A percentile compares a stretch with the other conserved stretches of the same genome.
These are phyloP conservation scores for Beauveria sp. DNA, from an alignment of 2,329 filamentous ascomycete genomes.

Conservation along the genomic window DNA sequence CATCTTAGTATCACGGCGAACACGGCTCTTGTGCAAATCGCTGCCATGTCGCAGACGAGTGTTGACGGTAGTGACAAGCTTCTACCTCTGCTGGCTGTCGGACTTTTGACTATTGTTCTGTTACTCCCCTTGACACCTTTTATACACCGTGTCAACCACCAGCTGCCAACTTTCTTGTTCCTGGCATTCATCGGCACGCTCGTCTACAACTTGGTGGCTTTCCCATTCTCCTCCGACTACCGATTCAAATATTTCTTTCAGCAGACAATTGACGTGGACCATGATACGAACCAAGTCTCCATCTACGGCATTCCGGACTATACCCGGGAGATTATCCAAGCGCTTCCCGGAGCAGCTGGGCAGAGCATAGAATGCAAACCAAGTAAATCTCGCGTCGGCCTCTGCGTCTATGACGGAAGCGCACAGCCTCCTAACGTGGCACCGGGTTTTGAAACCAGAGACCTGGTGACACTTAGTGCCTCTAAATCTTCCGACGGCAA, in stretches of 20 bases:
- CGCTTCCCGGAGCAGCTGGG: slow-evolving; percentile 63
- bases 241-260: slow-evolving; percentile 83
- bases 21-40: slow-evolving; percentile 63
- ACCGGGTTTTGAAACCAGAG: slow-evolving; percentile 35
- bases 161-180: slow-evolving; percentile 71
- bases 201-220: slow-evolving; percentile 78
- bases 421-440: slow-evolving; percentile 53
- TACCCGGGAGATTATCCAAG: slow-evolving; percentile 56
- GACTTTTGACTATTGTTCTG: slow-evolving; percentile 60
- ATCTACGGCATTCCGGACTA: slow-evolving; percentile 63
- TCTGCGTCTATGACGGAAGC: slow-evolving; percentile 64
- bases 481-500: slow-evolving; percentile 27
- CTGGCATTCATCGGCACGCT: slow-evolving; percentile 66
- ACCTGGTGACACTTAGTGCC: slow-evolving; percentile 55
- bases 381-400: slow-evolving; percentile 32
- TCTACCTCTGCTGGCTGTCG: slow-evolving; percentile 63
- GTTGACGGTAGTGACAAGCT: slow-evolving; percentile 72
- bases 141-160: slow-evolving; percentile 76
- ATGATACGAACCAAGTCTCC: slow-evolving; percentile 60
- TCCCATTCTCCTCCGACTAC: slow-evolving; percentile 75
- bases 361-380: slow-evolving; percentile 51
- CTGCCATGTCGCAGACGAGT: slow-evolving; percentile 70
- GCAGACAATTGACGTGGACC: slow-evolving; percentile 71
- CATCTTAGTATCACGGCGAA: slow-evolving; percentile 71
- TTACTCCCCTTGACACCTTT: slow-evolving; percentile 75